A percentile compares a stretch with the other conserved stretches of the same genome.
Conservation (phyloP, 176 grass and related monocot genomes). For the Cymbopogon citratus region DNA sequence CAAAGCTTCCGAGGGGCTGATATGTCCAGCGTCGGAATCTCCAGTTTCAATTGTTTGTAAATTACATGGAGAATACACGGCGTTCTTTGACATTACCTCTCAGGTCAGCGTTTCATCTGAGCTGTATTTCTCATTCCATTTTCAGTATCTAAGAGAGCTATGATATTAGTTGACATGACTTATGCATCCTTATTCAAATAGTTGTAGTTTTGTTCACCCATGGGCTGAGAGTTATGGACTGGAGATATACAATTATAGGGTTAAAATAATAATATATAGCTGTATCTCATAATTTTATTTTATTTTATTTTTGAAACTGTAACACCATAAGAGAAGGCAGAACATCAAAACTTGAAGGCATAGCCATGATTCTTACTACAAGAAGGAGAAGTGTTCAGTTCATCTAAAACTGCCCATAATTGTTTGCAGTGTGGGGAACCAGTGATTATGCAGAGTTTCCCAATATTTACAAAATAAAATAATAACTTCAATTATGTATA, state of each 20-base stretch:
- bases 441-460: background rate
- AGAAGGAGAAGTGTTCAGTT: background rate
- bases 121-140: conserved; percentile 6
- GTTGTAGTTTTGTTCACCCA: background rate
- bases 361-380: background rate
- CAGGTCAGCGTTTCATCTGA: background rate
- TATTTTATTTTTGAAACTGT: background rate
- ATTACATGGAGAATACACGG: conserved; percentile 25
- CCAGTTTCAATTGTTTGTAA: conserved; percentile 25
- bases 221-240: background rate
- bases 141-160: conserved; percentile 12
- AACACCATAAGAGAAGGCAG: background rate
- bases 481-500: background rate
- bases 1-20: background rate
- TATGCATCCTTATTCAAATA: background rate
- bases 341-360: background rate
- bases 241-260: background rate
- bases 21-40: conserved; percentile 2
- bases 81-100: conserved; percentile 31
- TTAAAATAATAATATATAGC: background rate
- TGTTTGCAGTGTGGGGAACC: background rate
- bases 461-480: background rate
- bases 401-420: background rate
- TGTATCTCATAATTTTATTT: background rate
- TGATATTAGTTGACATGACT: background rate